These are phyloP conservation scores for Pseudozyma pruni DNA, from an alignment of 1,284 basidiomycete species.

Conservation along the genomic window DNA sequence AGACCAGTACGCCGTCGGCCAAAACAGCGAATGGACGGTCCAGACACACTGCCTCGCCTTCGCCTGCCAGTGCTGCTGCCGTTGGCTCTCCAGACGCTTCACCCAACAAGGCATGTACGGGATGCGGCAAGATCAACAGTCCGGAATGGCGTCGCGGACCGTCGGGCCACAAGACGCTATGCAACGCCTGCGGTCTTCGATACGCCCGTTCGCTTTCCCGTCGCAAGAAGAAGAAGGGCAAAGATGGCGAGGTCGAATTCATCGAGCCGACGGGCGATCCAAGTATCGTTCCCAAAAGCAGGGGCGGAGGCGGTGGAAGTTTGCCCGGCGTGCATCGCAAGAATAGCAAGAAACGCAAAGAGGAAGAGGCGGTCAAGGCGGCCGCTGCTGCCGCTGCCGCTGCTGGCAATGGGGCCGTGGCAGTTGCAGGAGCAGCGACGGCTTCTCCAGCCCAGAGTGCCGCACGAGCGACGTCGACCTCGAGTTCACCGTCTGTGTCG, in stretches of 20 bases:
- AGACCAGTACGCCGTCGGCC: conserved; percentile 2
- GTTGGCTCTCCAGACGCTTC: conserved; percentile 20
- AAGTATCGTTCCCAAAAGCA: conserved; percentile 52
- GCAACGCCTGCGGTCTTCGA: conserved; percentile 66
- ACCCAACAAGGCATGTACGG: conserved; percentile 60
- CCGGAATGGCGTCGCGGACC: conserved; percentile 88
- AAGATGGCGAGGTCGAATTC: conserved; percentile 53
- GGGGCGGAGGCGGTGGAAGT: conserved; percentile 57
- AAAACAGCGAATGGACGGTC: conserved; percentile 6
- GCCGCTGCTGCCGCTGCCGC: conserved; percentile 11
- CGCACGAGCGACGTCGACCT: not conserved
- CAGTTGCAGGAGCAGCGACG: not conserved
- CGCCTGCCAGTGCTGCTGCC: conserved; percentile 25
- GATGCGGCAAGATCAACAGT: conserved; percentile 73
- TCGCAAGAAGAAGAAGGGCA: conserved; percentile 56
- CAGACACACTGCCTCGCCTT: conserved; percentile 2
- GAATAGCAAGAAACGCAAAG: conserved; percentile 50
- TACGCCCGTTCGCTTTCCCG: conserved; percentile 62
- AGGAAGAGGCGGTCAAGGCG: conserved; percentile 30
- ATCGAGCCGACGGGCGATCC: conserved; percentile 58
- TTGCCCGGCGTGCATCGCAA: conserved; percentile 54
- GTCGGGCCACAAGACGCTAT: conserved; percentile 64
- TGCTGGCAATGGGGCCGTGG: not conserved
- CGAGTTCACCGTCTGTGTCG: conserved; percentile 4
- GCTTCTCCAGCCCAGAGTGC: no score